Conservation (phyloP, 208 protist genomes). For the Crithidia fasciculata region DNA sequence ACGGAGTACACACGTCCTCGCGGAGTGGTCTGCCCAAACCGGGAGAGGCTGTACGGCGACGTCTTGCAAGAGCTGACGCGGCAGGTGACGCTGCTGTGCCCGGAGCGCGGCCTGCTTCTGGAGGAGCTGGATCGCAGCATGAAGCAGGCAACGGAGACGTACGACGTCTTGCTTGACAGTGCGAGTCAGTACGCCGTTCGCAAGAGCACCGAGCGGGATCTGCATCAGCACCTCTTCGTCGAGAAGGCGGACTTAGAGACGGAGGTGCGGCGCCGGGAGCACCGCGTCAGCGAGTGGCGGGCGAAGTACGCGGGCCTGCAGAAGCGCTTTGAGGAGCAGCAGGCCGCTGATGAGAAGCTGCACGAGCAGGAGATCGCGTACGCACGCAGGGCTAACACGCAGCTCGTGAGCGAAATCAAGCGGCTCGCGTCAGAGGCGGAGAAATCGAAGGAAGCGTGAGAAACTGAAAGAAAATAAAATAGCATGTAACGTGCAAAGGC, state of each 20-base stretch:
- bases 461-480: not conserved
- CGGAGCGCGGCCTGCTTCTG: slow-evolving; percentile 86
- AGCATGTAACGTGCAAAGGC: no score
- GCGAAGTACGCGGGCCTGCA: slow-evolving; percentile 82
- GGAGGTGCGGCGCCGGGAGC: slow-evolving; percentile 87
- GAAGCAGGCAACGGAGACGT: slow-evolving; percentile 75
- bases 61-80: slow-evolving; percentile 85
- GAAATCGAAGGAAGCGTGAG: slow-evolving; percentile 35
- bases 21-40: slow-evolving; percentile 74
- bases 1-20: slow-evolving; percentile 65
- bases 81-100: slow-evolving; percentile 85
- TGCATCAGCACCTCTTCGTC: slow-evolving; percentile 66
- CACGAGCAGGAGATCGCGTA: slow-evolving; percentile 91
- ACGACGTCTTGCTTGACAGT: slow-evolving; percentile 87
- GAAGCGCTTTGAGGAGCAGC: slow-evolving; percentile 88
- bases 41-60: slow-evolving; percentile 82
- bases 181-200: slow-evolving; percentile 86
- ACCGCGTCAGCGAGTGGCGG: slow-evolving; percentile 84
- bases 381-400: slow-evolving; percentile 83
- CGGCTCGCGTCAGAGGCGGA: slow-evolving; percentile 66
- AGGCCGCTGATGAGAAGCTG: slow-evolving; percentile 57
- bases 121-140: slow-evolving; percentile 66
- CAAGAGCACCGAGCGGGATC: slow-evolving; percentile 87
- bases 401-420: slow-evolving; percentile 91
- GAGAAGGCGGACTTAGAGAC: slow-evolving; percentile 74